phyloP scores from a whole-genome alignment of 345 rosid genomes.

The Lagerstroemia speciosa region DNA sequence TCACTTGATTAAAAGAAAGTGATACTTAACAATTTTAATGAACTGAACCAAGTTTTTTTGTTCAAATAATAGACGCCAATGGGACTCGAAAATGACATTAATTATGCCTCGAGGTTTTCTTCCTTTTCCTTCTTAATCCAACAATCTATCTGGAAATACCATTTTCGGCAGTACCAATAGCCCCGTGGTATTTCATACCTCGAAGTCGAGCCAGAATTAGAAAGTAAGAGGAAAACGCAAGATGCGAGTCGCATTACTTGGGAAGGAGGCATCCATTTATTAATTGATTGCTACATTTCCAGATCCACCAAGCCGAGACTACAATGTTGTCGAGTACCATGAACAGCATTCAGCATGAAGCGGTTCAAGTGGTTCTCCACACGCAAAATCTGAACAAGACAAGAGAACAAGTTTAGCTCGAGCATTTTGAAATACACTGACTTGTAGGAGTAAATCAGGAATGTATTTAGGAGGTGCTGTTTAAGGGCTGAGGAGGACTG shows the following conservation, averaged over 20 bases:
- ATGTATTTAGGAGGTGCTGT: too few relatives aligned
- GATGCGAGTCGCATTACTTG: not conserved
- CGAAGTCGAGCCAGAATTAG: not conserved
- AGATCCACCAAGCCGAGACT: not conserved
- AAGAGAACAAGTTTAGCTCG: too few relatives aligned
- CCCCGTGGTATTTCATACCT: not conserved
- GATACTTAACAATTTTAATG: too few relatives aligned
- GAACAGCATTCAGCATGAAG: not conserved
- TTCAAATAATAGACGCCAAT: not conserved
- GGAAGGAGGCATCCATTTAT: not conserved
- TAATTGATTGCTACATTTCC: not conserved
- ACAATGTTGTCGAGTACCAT: not conserved
- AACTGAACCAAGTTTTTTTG: too few relatives aligned
- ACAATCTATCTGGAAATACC: not conserved
- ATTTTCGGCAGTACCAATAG: not conserved
- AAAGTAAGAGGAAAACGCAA: not conserved
- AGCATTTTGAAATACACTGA: too few relatives aligned
- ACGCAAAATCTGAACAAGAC: too few relatives aligned
- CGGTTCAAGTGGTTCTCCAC: too few relatives aligned
- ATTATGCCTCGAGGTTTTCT: not conserved
- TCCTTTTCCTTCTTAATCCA: not conserved
- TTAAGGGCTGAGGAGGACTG: too few relatives aligned
- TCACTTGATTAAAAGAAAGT: too few relatives aligned
- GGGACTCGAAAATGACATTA: conserved; percentile 4
- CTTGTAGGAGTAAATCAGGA: too few relatives aligned